phyloP scores from a whole-genome alignment of 2,329 filamentous ascomycete genomes.

The Ophiostoma fasciatum region DNA sequence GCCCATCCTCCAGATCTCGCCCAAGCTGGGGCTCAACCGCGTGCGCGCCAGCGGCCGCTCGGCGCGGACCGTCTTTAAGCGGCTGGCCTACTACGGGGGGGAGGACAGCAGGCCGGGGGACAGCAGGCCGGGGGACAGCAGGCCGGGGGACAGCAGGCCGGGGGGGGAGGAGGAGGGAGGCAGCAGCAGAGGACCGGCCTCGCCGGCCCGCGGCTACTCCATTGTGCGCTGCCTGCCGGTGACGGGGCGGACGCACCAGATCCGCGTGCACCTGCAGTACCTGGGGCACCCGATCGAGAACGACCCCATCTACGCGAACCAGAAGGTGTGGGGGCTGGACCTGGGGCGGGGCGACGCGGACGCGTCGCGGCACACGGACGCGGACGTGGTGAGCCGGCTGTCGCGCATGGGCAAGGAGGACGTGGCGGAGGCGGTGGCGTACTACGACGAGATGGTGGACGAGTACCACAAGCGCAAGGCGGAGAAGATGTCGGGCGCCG shows the following conservation, averaged over 20 bases:
- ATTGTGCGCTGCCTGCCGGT: conserved; percentile 89
- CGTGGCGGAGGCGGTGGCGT: conserved; percentile 76
- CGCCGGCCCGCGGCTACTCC: conserved; percentile 86
- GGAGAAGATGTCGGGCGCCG: conserved; percentile 79
- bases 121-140: too few species aligned
- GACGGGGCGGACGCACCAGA: conserved; percentile 87
- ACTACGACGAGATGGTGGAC: conserved; percentile 87
- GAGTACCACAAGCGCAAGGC: conserved; percentile 81
- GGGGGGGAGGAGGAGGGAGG: conserved; percentile 9
- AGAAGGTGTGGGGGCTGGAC: conserved; percentile 72
- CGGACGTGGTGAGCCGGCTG: conserved; percentile 76
- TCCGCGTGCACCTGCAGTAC: conserved; percentile 88
- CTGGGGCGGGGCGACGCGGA: conserved; percentile 57
- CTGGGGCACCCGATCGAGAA: conserved; percentile 92
- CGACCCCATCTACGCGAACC: conserved; percentile 94
- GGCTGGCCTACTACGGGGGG: conserved; percentile 65
- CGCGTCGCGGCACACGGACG: conserved; percentile 57
- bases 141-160: too few species aligned
- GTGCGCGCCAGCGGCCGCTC: conserved; percentile 88
- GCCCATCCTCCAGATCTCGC: conserved; percentile 85
- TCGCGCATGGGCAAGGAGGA: conserved; percentile 90
- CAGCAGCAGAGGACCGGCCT: too few species aligned
- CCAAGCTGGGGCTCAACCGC: conserved; percentile 84
- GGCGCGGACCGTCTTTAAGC: conserved; percentile 80
- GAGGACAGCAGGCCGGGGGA: not conserved